phyloP scores from a whole-genome alignment of 257 asterid species.

The Linderniella brevidens region DNA sequence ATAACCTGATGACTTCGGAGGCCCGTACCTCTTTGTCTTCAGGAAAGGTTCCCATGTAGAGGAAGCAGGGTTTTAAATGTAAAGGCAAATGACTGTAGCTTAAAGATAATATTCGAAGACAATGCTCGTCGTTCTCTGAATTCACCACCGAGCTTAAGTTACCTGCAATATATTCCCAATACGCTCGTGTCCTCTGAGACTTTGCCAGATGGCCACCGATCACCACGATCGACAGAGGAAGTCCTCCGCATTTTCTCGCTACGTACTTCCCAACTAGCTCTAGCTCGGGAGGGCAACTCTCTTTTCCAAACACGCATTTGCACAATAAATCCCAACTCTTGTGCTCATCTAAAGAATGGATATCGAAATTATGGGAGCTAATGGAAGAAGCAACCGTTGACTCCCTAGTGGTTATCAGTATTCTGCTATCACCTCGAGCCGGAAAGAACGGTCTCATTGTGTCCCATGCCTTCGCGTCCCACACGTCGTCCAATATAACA shows the following conservation, averaged over 20 bases:
- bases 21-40: slow-evolving; percentile 1
- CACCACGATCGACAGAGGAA: slow-evolving; percentile 6
- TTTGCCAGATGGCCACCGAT: slow-evolving; percentile 8
- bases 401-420: slow-evolving; percentile 5
- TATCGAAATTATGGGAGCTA: too few species aligned
- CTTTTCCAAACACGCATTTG: not conserved
- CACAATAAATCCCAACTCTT: slow-evolving; percentile 1
- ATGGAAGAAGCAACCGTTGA: not conserved
- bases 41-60: too few species aligned
- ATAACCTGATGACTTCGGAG: not conserved
- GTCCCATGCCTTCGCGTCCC: slow-evolving; percentile 2
- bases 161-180: not conserved
- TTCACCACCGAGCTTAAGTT: not conserved
- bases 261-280: not conserved
- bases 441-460: not conserved
- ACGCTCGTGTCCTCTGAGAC: not conserved
- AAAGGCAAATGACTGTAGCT: slow-evolving; percentile 6
- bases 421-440: not conserved
- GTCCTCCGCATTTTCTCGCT: slow-evolving; percentile 6
- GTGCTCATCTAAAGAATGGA: not conserved
- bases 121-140: not conserved
- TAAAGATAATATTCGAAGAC: not conserved
- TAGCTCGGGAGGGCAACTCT: slow-evolving; percentile 5
- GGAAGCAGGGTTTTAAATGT: slow-evolving; percentile 6
- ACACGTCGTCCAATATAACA: slow-evolving; percentile 3